Evolutionary conservation across 2,329 filamentous ascomycete species (phyloP).

Genomic region (Aspergillus fischeri): DNA sequence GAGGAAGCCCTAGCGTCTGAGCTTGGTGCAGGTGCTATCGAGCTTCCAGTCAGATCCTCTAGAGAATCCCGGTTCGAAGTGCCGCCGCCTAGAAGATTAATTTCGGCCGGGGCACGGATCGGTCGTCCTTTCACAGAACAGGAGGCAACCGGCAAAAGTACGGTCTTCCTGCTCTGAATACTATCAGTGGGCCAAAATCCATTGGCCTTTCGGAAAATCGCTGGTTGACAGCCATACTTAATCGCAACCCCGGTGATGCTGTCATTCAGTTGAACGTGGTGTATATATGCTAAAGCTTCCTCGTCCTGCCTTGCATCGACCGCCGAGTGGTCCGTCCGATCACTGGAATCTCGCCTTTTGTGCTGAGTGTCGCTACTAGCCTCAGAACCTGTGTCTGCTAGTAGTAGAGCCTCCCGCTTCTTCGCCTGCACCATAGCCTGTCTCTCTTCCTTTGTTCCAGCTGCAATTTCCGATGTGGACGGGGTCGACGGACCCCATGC

Average conservation of each 20-base stretch:
- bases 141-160: slow-evolving; percentile 83
- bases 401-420: slow-evolving; percentile 44
- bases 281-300: slow-evolving; percentile 84
- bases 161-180: slow-evolving; percentile 74
- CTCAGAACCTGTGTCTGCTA: slow-evolving; percentile 39
- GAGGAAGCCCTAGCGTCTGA: slow-evolving; percentile 4
- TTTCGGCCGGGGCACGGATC: slow-evolving; percentile 32
- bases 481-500: slow-evolving; percentile 42
- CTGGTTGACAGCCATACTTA: slow-evolving; percentile 80
- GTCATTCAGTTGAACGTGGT: slow-evolving; percentile 76
- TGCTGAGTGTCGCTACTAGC: slow-evolving; percentile 35
- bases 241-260: slow-evolving; percentile 89
- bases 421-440: slow-evolving; percentile 45
- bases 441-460: slow-evolving; percentile 42
- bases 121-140: slow-evolving; percentile 76
- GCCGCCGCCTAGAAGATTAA: slow-evolving; percentile 24
- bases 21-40: slow-evolving; percentile 24
- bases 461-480: slow-evolving; percentile 28
- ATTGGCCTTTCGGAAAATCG: slow-evolving; percentile 80
- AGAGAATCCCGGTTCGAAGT: slow-evolving; percentile 11
- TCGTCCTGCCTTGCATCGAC: slow-evolving; percentile 53
- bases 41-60: slow-evolving; percentile 33
- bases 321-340: slow-evolving; percentile 24
- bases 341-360: slow-evolving; percentile 45
- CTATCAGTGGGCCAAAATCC: slow-evolving; percentile 92